phyloP scores from a whole-genome alignment of 139 green algal genomes.

The Pleodorina starrii region DNA sequence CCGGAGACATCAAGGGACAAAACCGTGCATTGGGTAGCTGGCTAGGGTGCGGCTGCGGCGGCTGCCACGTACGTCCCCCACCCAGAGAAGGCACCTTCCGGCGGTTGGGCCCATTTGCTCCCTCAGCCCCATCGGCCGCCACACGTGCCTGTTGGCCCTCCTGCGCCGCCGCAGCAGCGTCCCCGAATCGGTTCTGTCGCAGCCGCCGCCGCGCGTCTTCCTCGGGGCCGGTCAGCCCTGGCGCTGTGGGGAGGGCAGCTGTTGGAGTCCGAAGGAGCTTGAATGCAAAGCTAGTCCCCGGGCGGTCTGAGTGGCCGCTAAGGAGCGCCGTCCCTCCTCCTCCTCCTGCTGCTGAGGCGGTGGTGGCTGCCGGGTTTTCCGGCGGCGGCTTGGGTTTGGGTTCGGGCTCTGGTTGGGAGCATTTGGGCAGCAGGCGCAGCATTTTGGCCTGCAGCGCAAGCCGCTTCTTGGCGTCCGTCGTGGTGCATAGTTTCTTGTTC shows the following conservation, averaged over 20 bases:
- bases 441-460: constrained; percentile 29
- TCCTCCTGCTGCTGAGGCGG: too few relatives aligned
- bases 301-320: too few relatives aligned
- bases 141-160: not conserved
- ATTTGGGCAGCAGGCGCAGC: constrained; percentile 23
- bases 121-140: too few relatives aligned
- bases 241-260: not conserved
- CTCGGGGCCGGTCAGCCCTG: not conserved
- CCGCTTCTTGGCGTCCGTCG: not conserved
- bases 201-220: constrained; percentile 28
- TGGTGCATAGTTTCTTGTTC: not conserved
- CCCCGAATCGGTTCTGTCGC: constrained; percentile 28
- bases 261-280: constrained; percentile 22
- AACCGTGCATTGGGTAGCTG: too few relatives aligned
- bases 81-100: too few relatives aligned
- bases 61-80: too few relatives aligned
- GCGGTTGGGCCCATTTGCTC: too few relatives aligned
- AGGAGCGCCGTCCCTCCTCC: not conserved
- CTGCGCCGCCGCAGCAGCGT: not conserved
- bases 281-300: not conserved
- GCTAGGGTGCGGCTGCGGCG: too few relatives aligned
- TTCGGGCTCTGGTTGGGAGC: not conserved
- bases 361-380: not conserved
- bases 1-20: too few relatives aligned
- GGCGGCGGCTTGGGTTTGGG: too few relatives aligned